Conservation (phyloP, 345 rosid species). For the Schrenkiella parvula region DNA sequence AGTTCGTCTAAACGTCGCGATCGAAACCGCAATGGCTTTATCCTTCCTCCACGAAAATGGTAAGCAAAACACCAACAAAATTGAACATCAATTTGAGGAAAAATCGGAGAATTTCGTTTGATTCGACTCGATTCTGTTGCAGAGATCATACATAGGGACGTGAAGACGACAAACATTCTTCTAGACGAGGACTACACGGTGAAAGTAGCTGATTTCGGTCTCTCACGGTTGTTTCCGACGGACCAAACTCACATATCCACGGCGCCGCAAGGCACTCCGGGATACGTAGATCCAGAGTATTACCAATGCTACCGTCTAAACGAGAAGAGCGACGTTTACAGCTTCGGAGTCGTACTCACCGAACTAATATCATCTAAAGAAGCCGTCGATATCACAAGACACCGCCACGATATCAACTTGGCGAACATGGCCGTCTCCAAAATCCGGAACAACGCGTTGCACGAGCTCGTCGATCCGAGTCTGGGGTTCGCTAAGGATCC, state of each 20-base stretch:
- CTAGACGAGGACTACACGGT: slow-evolving; percentile 53
- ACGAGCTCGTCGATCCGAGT: slow-evolving; percentile 66
- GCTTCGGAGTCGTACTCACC: slow-evolving; percentile 79
- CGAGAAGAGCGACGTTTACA: slow-evolving; percentile 83
- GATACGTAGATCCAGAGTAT: slow-evolving; percentile 88
- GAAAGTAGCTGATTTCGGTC: slow-evolving; percentile 93
- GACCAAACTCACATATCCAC: slow-evolving; percentile 86
- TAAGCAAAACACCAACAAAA: not conserved
- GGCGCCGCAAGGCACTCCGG: slow-evolving; percentile 94
- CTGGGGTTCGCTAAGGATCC: slow-evolving; percentile 55
- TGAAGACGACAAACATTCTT: slow-evolving; percentile 85
- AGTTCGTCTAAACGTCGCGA: slow-evolving; percentile 62
- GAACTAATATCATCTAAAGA: slow-evolving; percentile 63
- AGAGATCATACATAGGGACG: slow-evolving; percentile 75
- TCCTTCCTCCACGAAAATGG: slow-evolving; percentile 63
- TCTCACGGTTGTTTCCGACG: slow-evolving; percentile 69
- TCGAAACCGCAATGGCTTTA: slow-evolving; percentile 77
- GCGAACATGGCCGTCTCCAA: slow-evolving; percentile 69
- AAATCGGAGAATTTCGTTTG: not conserved
- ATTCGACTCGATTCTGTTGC: not conserved
- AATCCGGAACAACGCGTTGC: slow-evolving; percentile 57
- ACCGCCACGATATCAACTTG: slow-evolving; percentile 61
- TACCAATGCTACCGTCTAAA: slow-evolving; percentile 76
- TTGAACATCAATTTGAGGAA: not conserved
- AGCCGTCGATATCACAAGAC: slow-evolving; percentile 72